Evolutionary conservation across 2,329 filamentous ascomycete species (phyloP), one percentile per base, ranked within the genome.

Genomic region (Emergomyces orientalis): DNA sequence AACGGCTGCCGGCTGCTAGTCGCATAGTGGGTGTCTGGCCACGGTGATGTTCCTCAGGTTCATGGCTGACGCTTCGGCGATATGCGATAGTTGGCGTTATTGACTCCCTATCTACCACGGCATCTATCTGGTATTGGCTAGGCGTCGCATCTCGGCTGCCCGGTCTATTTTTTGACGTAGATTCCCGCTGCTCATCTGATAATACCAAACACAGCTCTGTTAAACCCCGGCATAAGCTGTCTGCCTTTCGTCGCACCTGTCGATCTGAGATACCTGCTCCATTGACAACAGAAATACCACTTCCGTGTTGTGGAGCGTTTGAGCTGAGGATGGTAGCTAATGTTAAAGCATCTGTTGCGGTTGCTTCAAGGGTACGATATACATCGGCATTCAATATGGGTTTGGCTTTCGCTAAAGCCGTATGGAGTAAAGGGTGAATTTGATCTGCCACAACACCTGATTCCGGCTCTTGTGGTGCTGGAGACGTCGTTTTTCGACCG

Each of bases 141-240:
- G 65, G 61, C 43, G 57, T 62, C 47, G 67, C 66, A 54, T 73
- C 73, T 59, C 69, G 68, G 54, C 71, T 75, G 6, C 66, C 69
- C n/a, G 69, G 70, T 55, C 70, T 73, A 58, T 69, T 69, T 51
- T 67, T 70, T 37, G 65, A 54, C 30, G 59, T 27, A 11, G 65
- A 61, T 30, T 68, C 69, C 57, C 73, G 62, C 34, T 74, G 71
- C 49, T 85, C 84, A 66, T 90, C 88, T 37, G 87, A 86, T 61
- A 99, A 79, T 0, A 91, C 89, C 62, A 99, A 84, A 72, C 91
- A 96, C 7, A 99, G 81, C 74, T 99, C 94, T 0, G 93, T 97
- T 67, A 99, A 78, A 71, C 89, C 94, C 61, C 93, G 88, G 73
- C 94, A 97, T 72, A 99, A 86, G 71, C 89, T 91, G 72, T 99